Evolutionary conservation across 148 eudicot genomes (phyloP).

Genomic region (Cornus florida): DNA sequence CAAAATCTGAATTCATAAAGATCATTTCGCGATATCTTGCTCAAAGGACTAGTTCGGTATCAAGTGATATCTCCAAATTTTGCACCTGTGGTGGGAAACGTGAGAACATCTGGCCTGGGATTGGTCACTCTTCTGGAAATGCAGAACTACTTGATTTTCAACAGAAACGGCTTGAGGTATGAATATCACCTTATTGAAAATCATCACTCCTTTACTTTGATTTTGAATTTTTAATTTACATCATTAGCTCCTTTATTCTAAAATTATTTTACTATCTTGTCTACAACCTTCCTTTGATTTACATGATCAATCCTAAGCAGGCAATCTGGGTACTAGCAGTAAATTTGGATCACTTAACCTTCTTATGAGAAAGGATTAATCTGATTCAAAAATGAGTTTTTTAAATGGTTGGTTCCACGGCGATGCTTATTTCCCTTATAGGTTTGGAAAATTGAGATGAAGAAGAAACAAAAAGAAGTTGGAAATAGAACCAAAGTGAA

Average conservation of each 20-base stretch:
- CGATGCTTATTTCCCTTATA: too few species aligned
- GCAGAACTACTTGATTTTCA: conserved; percentile 48
- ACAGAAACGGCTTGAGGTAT: conserved; percentile 71
- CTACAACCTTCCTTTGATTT: not conserved
- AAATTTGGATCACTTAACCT: too few species aligned
- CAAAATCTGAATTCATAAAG: conserved; percentile 63
- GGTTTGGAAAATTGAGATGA: too few species aligned
- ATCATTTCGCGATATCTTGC: conserved; percentile 65
- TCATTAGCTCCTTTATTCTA: not conserved
- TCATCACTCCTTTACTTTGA: not conserved
- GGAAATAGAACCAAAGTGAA: too few species aligned
- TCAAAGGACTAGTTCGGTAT: conserved; percentile 40
- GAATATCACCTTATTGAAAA: not conserved
- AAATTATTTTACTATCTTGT: too few species aligned
- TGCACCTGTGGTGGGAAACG: conserved; percentile 77
- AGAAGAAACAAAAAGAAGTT: too few species aligned
- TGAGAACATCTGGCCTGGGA: conserved; percentile 19
- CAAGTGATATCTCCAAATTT: conserved; percentile 51
- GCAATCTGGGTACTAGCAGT: too few species aligned
- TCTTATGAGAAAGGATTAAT: too few species aligned
- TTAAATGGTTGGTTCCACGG: too few species aligned
- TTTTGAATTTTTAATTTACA: not conserved
- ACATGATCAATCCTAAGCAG: too few species aligned
- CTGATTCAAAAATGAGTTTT: too few species aligned
- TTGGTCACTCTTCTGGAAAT: conserved; percentile 23